Evolutionary conservation across 371 early-diverging fungal genomes (phyloP).

Genomic region (Apophysomyces elegans): DNA sequence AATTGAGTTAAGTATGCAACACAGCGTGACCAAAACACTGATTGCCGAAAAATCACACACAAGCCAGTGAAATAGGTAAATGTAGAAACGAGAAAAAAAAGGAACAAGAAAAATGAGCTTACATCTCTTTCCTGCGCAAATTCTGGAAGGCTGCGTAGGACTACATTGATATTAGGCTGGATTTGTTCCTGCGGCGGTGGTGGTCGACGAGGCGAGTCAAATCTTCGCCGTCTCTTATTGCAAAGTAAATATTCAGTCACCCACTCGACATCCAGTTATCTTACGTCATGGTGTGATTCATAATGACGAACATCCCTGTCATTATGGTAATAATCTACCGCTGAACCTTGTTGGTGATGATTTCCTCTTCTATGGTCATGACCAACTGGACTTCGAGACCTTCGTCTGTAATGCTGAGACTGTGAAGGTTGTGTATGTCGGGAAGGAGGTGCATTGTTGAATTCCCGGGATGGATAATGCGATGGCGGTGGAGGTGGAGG

Average conservation of each 20-base stretch:
- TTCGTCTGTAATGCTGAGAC: constrained; percentile 3
- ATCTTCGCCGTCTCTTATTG: constrained; percentile 5
- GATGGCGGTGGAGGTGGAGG: not conserved
- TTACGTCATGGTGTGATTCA: constrained; percentile 6
- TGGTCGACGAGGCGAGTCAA: constrained; percentile 6
- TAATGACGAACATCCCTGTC: constrained; percentile 4
- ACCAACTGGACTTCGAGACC: constrained; percentile 3
- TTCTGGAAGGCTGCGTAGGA: constrained; percentile 51
- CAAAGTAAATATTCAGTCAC: not conserved
- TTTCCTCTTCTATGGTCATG: constrained; percentile 11
- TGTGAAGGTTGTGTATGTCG: not conserved
- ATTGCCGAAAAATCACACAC: not conserved
- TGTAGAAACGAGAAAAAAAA: not conserved
- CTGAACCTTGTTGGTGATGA: not conserved
- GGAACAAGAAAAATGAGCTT: constrained; percentile 16
- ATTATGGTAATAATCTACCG: not conserved
- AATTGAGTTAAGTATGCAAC: not conserved
- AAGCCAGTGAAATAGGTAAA: not conserved
- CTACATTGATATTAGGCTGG: constrained; percentile 54
- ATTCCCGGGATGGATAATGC: not conserved
- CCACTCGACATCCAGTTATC: not conserved
- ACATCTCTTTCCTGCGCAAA: constrained; percentile 47
- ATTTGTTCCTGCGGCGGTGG: constrained; percentile 7
- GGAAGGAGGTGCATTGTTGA: not conserved
- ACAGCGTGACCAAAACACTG: not conserved